These are phyloP conservation scores for Zygoascus biomembranicola DNA, from an alignment of 805 yeast species.

Conservation along the genomic window DNA sequence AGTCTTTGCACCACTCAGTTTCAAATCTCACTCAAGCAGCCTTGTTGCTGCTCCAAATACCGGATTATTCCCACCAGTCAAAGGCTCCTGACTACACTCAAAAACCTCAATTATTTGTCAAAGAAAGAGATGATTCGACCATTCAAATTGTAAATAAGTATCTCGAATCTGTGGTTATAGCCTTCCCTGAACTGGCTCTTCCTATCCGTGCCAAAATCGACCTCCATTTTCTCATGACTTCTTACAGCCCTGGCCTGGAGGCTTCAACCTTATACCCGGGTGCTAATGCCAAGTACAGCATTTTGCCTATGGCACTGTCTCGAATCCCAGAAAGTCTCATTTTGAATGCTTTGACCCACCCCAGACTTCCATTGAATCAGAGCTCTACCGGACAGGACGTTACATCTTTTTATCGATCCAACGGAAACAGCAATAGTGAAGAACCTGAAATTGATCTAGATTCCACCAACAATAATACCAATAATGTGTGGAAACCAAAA, in stretches of 20 bases:
- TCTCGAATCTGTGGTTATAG: constrained; percentile 40
- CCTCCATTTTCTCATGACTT: constrained; percentile 33
- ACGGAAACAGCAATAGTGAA: background rate
- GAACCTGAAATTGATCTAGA: background rate
- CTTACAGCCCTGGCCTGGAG: constrained; percentile 33
- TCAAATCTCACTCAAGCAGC: constrained; percentile 5
- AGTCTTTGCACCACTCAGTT: constrained; percentile 2
- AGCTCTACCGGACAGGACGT: background rate
- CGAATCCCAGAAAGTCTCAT: constrained; percentile 43
- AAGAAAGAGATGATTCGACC: constrained; percentile 1
- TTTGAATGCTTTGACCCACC: constrained; percentile 54
- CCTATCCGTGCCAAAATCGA: constrained; percentile 55
- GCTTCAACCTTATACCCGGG: constrained; percentile 64
- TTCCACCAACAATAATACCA: background rate
- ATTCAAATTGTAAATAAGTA: constrained; percentile 34
- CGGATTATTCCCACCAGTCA: background rate
- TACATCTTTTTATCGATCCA: background rate
- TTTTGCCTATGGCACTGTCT: constrained; percentile 60
- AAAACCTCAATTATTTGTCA: constrained; percentile 1
- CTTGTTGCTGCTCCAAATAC: background rate
- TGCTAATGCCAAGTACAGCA: constrained; percentile 45
- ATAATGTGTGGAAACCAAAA: background rate
- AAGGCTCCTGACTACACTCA: constrained; percentile 1
- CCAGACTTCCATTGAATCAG: constrained; percentile 54
- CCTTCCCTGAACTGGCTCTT: constrained; percentile 45